Evolutionary conservation across 108 stramenopile species (phyloP), one percentile per base, ranked within the genome.

Genomic region (Fistulifera solaris): DNA sequence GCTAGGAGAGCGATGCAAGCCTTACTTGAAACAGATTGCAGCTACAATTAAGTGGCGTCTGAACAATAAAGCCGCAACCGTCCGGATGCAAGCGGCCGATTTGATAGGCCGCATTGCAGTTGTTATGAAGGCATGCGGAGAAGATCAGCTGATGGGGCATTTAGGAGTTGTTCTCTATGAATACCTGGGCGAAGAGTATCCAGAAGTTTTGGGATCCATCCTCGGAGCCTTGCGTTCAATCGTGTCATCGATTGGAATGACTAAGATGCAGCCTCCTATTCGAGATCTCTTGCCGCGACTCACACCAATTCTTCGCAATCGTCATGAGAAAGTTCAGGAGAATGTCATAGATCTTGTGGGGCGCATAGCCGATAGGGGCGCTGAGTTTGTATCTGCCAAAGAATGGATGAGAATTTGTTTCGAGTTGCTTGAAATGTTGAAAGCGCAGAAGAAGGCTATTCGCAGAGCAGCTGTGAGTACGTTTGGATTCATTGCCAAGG

Each of bases 391-490:
- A 7, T 75, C 89, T 23, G 96, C 95, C 6, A 87, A 94, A 40
- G 98, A 99, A 78, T 99, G 98, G 98, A 99, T 99, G 98, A 89
- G 98, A 26, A 97, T 99, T 52, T 97, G 96, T 73, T 99, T 97
- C 60, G 97, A 99, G 70, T 80, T 99, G 19, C 76, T 99, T 15
- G 98, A 99, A 72, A 93, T 99, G 81, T 75, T 98, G 15, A 96
- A 94, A 63, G 98, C 98, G 1, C 94, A 95, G 73, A 96, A 94
- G 70, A 97, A 97, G 61, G 89, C 94, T 2, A 99, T 99, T 44
- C 87, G 93, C 3, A 77, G 97, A 23, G 98, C 98, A 15, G 87
- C 96, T 17, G 97, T 98, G 1, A 97, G 96, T 76, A 98, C 98
- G 17, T 98, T 99, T 65, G 98, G 98, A 19, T 98, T 97, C 74